These are phyloP conservation scores for Pythium vanterpoolii DNA, from an alignment of 352 stramenopile genomes.

Conservation along the genomic window DNA sequence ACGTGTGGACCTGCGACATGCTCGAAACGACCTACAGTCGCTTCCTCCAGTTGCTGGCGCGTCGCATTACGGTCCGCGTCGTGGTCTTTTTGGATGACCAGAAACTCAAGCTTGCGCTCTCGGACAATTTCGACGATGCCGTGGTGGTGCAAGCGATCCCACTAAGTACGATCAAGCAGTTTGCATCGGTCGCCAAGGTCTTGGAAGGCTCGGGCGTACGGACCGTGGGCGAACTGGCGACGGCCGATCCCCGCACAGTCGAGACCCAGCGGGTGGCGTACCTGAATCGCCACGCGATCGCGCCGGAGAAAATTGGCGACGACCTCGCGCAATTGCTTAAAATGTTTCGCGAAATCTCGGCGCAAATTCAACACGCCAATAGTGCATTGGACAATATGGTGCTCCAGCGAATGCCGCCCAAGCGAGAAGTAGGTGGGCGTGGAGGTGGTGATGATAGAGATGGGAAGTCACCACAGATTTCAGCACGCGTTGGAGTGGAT, in stretches of 20 bases:
- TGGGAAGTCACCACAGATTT: too few relatives aligned
- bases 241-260: slow-evolving; percentile 46
- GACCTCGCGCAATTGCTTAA: slow-evolving; percentile 56
- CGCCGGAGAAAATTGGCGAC: slow-evolving; percentile 46
- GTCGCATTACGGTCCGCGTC: slow-evolving; percentile 63
- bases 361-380: slow-evolving; percentile 46
- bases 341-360: slow-evolving; percentile 56
- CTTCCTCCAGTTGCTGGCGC: slow-evolving; percentile 62
- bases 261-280: slow-evolving; percentile 53
- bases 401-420: slow-evolving; percentile 17
- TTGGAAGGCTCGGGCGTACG: slow-evolving; percentile 44
- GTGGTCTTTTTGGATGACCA: slow-evolving; percentile 68
- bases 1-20: slow-evolving; percentile 81
- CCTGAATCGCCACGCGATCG: slow-evolving; percentile 43
- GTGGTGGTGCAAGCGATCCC: slow-evolving; percentile 77
- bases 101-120: slow-evolving; percentile 67
- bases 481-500: too few relatives aligned
- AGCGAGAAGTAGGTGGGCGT: neutral
- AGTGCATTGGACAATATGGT: slow-evolving; percentile 37
- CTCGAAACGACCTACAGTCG: slow-evolving; percentile 59
- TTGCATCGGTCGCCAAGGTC: slow-evolving; percentile 53
- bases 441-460: neutral
- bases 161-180: slow-evolving; percentile 62
- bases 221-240: slow-evolving; percentile 64
- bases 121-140: slow-evolving; percentile 68